Evolutionary conservation across 1,284 basidiomycete species (phyloP), one percentile per base, ranked within the genome.

Genomic region (Papiliotrema laurentii): DNA sequence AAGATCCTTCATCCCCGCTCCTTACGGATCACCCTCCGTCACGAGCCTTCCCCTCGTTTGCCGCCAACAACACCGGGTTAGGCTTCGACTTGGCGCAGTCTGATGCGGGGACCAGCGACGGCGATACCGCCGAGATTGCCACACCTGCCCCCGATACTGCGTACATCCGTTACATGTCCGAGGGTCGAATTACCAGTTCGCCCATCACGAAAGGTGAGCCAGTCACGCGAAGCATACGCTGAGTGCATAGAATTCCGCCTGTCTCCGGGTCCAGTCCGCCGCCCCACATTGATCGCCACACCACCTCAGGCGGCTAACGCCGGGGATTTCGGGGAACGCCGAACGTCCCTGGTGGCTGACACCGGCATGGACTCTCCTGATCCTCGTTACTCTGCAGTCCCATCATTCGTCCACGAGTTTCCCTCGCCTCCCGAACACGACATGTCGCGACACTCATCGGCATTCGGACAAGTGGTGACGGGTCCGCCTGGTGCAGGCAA

Each of bases 401-500:
- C 47, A 18, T 48, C 47, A 21, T 48, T 48, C 24, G 40, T 48
- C 4, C 19, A 41, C 27, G 47, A 48, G 22, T 48, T 48, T 21
- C 47, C 47, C 16, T 14, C 38, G 14, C 47, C 47, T 6, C 45
- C 45, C 10, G 26, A 40, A 7, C 9, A 19, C 28, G 11, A 34
- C 11, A 24, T 18, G 18, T 40, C 31, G 6, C 22, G 42, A 19
- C 69, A 69, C 46, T 45, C 54, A 11, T 59, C 56, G 30, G 69
- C 69, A 5, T 72, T 72, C 39, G 69, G 69, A 2, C 69, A 72
- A 55, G 50, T 93, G 46, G 87, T 97, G 43, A 89, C 89, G 53
- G 92, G 92, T 14, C 86, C 91, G 16, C 92, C 92, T 18, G 92
- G 92, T 9, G 86, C 86, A 34, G 92, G 92, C 22, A 97, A 96